A percentile compares a stretch with the other conserved stretches of the same genome.
phyloP scores from a whole-genome alignment of 2,329 filamentous ascomycete genomes.

The Ceratocystis harringtonii region DNA sequence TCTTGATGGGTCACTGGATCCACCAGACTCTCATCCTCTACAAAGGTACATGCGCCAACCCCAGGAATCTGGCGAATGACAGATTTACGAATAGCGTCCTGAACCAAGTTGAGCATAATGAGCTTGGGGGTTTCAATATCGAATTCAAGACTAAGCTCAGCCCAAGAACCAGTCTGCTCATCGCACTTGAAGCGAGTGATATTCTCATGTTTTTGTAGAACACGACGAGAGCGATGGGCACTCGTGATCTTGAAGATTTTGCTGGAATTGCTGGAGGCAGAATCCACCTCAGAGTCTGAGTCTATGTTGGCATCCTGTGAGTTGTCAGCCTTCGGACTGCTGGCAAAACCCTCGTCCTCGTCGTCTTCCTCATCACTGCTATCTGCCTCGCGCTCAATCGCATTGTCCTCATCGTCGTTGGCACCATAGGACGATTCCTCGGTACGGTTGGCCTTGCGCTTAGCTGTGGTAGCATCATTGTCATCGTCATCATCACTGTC shows the following conservation, averaged over 20 bases:
- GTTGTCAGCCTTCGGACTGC: conserved; percentile 27
- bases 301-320: conserved; percentile 22
- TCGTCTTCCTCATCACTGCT: conserved; percentile 42
- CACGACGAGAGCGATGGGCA: conserved; percentile 40
- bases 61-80: conserved; percentile 77
- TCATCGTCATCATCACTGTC: conserved; percentile 66
- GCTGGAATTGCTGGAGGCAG: conserved; percentile 23
- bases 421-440: conserved; percentile 81
- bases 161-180: conserved; percentile 55
- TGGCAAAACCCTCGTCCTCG: conserved; percentile 32
- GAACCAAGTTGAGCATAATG: conserved; percentile 80
- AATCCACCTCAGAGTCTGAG: conserved; percentile 18
- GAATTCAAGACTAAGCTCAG: conserved; percentile 72
- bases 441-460: conserved; percentile 57
- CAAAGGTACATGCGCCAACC: conserved; percentile 56
- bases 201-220: conserved; percentile 48
- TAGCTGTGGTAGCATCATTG: conserved; percentile 60
- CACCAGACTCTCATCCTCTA: conserved; percentile 40
- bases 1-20: conserved; percentile 35
- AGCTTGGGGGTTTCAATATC: conserved; percentile 70
- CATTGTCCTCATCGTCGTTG: conserved; percentile 82
- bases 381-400: conserved; percentile 48
- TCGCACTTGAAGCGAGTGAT: conserved; percentile 71
- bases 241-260: conserved; percentile 19
- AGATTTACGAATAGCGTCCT: conserved; percentile 60